Percentiles rank a stretch among this genome's conserved stretches.
Evolutionary conservation across 495 filamentous ascomycete species (phyloP).

Genomic region (Podospora australis): DNA sequence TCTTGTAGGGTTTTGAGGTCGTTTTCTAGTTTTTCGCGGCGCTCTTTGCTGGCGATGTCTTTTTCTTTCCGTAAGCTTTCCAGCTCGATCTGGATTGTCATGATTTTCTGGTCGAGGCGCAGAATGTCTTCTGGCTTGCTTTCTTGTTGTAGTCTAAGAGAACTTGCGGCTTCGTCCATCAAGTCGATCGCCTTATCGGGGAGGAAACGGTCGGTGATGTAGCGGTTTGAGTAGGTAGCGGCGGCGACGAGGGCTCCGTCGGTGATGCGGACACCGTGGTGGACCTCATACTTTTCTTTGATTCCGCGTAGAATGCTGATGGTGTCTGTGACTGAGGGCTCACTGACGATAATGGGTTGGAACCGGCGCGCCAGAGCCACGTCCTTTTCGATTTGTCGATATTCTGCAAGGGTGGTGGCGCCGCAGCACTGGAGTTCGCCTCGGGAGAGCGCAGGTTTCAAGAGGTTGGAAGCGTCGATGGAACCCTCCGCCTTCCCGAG

Average conservation of each 20-base stretch:
- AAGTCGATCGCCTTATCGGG: slow-evolving; percentile 97
- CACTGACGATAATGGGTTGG: slow-evolving; percentile 84
- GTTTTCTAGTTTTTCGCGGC: slow-evolving; percentile 75
- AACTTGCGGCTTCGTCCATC: slow-evolving; percentile 91
- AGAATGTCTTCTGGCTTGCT: slow-evolving; percentile 92
- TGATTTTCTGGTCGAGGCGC: slow-evolving; percentile 84
- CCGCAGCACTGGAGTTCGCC: slow-evolving; percentile 94
- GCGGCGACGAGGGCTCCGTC: slow-evolving; percentile 89
- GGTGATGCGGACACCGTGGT: slow-evolving; percentile 90
- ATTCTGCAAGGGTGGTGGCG: slow-evolving; percentile 88
- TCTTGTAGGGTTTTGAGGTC: slow-evolving; percentile 68
- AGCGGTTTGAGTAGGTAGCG: slow-evolving; percentile 86
- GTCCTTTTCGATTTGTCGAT: slow-evolving; percentile 90
- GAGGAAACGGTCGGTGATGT: slow-evolving; percentile 91
- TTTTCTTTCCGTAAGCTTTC: slow-evolving; percentile 94
- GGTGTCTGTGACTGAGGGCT: slow-evolving; percentile 85
- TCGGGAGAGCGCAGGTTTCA: slow-evolving; percentile 88
- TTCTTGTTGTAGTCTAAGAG: slow-evolving; percentile 87
- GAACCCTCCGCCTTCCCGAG: slow-evolving; percentile 93
- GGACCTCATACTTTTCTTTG: slow-evolving; percentile 94
- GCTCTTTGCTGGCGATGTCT: slow-evolving; percentile 78
- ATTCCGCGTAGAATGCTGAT: slow-evolving; percentile 95
- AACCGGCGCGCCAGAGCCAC: slow-evolving; percentile 88
- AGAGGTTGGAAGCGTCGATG: slow-evolving; percentile 89
- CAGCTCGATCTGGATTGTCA: slow-evolving; percentile 95